These are phyloP conservation scores for Boletus tomentosulus DNA, from an alignment of 768 basidiomycete genomes.

Conservation along the genomic window DNA sequence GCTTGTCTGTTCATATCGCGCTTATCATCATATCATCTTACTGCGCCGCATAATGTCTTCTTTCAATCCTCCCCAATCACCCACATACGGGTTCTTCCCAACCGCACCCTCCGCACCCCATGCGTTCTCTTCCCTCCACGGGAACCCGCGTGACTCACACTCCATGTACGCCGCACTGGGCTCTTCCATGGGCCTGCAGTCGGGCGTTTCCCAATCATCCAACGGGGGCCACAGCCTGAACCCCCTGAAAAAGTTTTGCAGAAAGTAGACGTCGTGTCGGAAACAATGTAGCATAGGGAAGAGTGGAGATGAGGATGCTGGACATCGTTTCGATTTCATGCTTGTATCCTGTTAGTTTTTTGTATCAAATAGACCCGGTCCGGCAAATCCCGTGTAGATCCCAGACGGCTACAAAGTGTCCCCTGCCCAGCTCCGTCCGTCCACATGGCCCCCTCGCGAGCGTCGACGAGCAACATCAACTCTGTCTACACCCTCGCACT, in stretches of 20 bases:
- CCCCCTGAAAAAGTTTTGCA: slow-evolving; percentile 37
- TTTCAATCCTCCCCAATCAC: slow-evolving; percentile 43
- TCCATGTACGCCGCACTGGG: slow-evolving; percentile 53
- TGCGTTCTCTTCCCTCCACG: slow-evolving; percentile 52
- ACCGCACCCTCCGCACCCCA: slow-evolving; percentile 50
- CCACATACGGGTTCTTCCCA: slow-evolving; percentile 59
- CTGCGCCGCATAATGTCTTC: slow-evolving; percentile 50
- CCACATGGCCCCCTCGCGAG: slow-evolving; percentile 38
- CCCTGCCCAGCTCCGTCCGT: background rate
- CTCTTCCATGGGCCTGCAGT: slow-evolving; percentile 24
- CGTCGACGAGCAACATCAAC: slow-evolving; percentile 30
- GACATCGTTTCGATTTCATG: slow-evolving; percentile 6
- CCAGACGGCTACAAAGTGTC: background rate
- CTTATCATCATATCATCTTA: background rate
- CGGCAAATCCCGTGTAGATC: slow-evolving; percentile 28
- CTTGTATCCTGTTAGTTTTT: background rate
- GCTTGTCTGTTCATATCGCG: no score
- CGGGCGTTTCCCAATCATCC: slow-evolving; percentile 22
- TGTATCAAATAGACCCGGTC: slow-evolving; percentile 16
- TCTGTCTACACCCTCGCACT: slow-evolving; percentile 63
- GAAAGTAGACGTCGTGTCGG: slow-evolving; percentile 14
- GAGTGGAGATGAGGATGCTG: background rate
- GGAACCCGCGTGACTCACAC: slow-evolving; percentile 58
- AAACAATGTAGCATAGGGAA: slow-evolving; percentile 29
- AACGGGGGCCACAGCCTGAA: slow-evolving; percentile 23